phyloP scores from a whole-genome alignment of 2,329 filamentous ascomycete species.

The Pseudocercospora cruenta region DNA sequence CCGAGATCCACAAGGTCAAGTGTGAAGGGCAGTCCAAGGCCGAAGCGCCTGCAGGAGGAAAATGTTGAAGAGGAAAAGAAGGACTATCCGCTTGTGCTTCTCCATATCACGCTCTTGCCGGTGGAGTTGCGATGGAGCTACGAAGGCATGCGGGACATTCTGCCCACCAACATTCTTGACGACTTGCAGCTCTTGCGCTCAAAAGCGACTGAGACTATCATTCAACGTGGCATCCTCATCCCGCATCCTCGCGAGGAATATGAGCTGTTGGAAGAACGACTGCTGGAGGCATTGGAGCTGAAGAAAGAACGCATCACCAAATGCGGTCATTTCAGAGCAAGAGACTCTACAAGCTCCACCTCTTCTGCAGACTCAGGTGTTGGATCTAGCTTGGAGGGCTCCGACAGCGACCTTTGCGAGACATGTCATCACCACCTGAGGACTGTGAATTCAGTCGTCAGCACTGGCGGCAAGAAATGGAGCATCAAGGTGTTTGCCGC shows the following conservation, averaged over 20 bases:
- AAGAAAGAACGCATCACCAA: constrained; percentile 71
- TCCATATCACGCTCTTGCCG: constrained; percentile 77
- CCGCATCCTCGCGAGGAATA: constrained; percentile 80
- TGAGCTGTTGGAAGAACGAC: constrained; percentile 75
- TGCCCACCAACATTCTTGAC: constrained; percentile 57
- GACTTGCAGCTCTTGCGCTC: constrained; percentile 71
- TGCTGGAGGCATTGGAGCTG: constrained; percentile 75
- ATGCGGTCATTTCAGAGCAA: constrained; percentile 75
- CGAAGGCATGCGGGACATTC: constrained; percentile 52
- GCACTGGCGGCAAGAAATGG: constrained; percentile 61
- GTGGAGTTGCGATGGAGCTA: constrained; percentile 65
- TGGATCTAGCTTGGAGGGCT: constrained; percentile 32
- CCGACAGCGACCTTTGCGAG: constrained; percentile 33
- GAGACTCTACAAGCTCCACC: constrained; percentile 56
- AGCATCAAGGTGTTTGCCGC: constrained; percentile 89
- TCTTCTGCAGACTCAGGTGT: constrained; percentile 41
- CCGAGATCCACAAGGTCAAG: constrained; percentile 36
- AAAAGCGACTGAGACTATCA: constrained; percentile 71
- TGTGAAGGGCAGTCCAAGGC: constrained; percentile 58
- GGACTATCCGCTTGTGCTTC: constrained; percentile 67
- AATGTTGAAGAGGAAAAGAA: constrained; percentile 21
- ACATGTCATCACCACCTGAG: constrained; percentile 44
- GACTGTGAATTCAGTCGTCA: constrained; percentile 41
- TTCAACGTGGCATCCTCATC: constrained; percentile 73
- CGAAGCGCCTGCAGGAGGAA: constrained; percentile 19